Conservation (phyloP, 2,329 filamentous ascomycete species). For the Thelonectria olida region DNA sequence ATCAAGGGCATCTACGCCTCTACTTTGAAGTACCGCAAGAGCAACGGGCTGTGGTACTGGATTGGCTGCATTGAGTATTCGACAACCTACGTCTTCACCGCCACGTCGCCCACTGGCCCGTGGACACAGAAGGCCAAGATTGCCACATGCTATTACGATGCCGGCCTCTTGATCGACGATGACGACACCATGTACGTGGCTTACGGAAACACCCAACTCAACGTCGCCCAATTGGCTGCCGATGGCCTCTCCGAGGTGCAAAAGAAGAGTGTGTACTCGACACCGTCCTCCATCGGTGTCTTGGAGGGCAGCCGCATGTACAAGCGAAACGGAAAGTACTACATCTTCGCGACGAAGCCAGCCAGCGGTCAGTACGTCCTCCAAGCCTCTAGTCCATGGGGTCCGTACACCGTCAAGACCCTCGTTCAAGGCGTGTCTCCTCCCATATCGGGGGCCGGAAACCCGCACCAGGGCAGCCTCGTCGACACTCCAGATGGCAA, state of each 20-base stretch:
- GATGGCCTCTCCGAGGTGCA: constrained; percentile 49
- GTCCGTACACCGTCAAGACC: constrained; percentile 57
- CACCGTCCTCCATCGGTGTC: constrained; percentile 41
- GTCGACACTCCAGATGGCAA: constrained; percentile 60
- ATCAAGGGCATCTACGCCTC: constrained; percentile 66
- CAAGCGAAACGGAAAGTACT: constrained; percentile 63
- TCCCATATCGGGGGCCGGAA: constrained; percentile 53
- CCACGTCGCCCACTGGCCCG: constrained; percentile 49
- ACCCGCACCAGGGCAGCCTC: constrained; percentile 63
- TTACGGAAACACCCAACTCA: constrained; percentile 60
- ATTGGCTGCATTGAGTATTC: constrained; percentile 56
- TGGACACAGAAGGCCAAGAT: constrained; percentile 53
- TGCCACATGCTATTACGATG: constrained; percentile 66
- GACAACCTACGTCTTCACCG: constrained; percentile 64
- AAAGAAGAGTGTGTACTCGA: neutral
- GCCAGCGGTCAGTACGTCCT: constrained; percentile 57
- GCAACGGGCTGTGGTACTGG: constrained; percentile 27
- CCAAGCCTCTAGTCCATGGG: constrained; percentile 55
- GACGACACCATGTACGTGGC: constrained; percentile 67
- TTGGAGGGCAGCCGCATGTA: constrained; percentile 66
- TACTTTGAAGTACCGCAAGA: constrained; percentile 24
- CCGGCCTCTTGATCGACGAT: constrained; percentile 62
- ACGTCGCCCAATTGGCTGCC: constrained; percentile 58
- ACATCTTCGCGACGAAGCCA: constrained; percentile 59
- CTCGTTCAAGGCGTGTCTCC: constrained; percentile 52